Conservation (phyloP, 805 yeast species). For the Lipomyces lipofer region DNA sequence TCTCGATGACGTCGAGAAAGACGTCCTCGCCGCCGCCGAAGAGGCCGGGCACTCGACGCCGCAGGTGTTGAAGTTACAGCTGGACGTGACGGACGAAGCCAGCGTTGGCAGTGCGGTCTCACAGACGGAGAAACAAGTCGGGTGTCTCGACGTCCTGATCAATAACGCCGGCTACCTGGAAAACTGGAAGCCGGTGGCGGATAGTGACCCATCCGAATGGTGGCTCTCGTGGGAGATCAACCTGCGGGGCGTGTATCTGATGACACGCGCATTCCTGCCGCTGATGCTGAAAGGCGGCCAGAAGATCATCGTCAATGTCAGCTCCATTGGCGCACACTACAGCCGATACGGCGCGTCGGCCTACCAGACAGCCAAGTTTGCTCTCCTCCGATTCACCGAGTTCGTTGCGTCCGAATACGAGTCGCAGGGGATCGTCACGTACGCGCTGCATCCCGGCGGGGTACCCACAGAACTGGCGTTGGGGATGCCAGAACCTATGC, state of each 20-base stretch:
- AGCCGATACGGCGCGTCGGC: constrained; percentile 43
- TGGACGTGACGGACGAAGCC: neutral
- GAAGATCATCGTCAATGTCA: constrained; percentile 41
- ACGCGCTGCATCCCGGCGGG: constrained; percentile 6
- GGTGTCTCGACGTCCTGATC: neutral
- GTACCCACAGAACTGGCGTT: constrained; percentile 5
- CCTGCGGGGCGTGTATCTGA: constrained; percentile 41
- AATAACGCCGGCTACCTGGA: neutral
- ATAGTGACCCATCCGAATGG: constrained; percentile 40
- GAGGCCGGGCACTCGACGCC: neutral
- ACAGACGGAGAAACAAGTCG: neutral
- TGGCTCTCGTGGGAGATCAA: constrained; percentile 41
- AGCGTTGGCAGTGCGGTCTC: neutral
- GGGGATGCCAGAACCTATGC: neutral
- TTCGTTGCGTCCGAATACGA: constrained; percentile 61
- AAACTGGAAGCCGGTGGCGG: constrained; percentile 44
- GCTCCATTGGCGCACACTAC: constrained; percentile 41
- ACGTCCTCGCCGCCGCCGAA: constrained; percentile 1
- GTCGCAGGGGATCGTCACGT: constrained; percentile 42
- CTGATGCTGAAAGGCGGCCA: constrained; percentile 36
- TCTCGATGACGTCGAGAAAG: neutral
- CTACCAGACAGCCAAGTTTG: constrained; percentile 44
- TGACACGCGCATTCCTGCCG: constrained; percentile 35
- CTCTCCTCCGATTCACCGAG: constrained; percentile 41
- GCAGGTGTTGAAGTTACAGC: neutral